Conservation (phyloP, 1,284 basidiomycete species). For the Termitomyces sp. region DNA sequence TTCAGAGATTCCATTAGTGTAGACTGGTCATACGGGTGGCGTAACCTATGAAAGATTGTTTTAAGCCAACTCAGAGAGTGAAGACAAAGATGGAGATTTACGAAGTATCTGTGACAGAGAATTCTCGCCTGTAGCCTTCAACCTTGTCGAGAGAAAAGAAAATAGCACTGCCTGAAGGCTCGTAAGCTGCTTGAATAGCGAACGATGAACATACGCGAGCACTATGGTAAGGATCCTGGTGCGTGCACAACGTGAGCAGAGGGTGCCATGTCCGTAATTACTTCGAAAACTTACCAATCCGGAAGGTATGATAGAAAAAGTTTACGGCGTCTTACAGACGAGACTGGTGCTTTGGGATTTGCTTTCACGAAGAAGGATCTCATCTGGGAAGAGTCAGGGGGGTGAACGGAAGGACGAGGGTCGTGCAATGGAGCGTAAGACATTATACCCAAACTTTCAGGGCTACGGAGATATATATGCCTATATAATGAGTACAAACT, state of each 20-base stretch:
- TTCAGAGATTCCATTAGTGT: background rate
- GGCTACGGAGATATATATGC: background rate
- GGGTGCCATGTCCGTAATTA: background rate
- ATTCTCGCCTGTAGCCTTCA: constrained; percentile 79
- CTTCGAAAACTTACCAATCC: constrained; percentile 53
- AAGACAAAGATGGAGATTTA: constrained; percentile 29
- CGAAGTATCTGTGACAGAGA: constrained; percentile 79
- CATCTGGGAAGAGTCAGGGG: constrained; percentile 8
- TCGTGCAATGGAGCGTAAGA: constrained; percentile 17
- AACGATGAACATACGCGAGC: constrained; percentile 52
- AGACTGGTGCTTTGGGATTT: constrained; percentile 21
- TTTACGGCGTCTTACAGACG: constrained; percentile 30
- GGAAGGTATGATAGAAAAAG: constrained; percentile 61
- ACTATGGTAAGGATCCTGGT: constrained; percentile 63
- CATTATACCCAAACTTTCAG: constrained; percentile 6
- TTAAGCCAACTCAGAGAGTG: constrained; percentile 2
- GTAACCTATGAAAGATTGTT: constrained; percentile 27
- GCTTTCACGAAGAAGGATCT: constrained; percentile 16
- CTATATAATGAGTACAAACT: background rate
- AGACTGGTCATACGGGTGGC: constrained; percentile 47
- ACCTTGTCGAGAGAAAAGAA: constrained; percentile 70
- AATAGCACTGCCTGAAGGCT: constrained; percentile 18
- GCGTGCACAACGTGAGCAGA: constrained; percentile 4
- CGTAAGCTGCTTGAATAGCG: background rate
- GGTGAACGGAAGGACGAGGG: constrained; percentile 9